phyloP scores from a whole-genome alignment of 306 rosid species.

The Oxytropis ochrocephala region DNA sequence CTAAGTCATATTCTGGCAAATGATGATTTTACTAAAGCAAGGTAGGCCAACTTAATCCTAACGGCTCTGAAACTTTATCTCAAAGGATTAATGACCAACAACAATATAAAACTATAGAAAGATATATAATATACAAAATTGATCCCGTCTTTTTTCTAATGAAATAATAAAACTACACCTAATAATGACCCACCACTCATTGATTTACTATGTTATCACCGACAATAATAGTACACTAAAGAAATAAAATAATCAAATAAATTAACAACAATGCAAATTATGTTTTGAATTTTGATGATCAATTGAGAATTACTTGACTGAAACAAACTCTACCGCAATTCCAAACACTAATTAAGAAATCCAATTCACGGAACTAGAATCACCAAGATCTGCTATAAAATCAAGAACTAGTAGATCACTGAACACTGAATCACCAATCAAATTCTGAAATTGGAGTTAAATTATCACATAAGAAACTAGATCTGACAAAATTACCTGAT shows the following conservation, averaged over 20 bases:
- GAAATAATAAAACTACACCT: slow-evolving; percentile 16
- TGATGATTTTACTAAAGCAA: not conserved
- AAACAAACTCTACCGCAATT: not conserved
- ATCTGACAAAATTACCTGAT: slow-evolving; percentile 46
- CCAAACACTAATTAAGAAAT: not conserved
- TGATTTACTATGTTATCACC: slow-evolving; percentile 6
- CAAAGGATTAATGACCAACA: slow-evolving; percentile 11
- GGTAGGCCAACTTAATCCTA: slow-evolving; percentile 5
- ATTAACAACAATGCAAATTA: not conserved
- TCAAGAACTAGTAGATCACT: not conserved
- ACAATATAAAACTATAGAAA: slow-evolving; percentile 4
- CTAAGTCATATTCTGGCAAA: too few species aligned
- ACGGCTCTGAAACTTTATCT: not conserved
- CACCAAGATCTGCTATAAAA: slow-evolving; percentile 26
- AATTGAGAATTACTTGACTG: not conserved
- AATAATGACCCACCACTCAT: slow-evolving; percentile 17
- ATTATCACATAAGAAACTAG: slow-evolving; percentile 24
- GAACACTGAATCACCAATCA: not conserved
- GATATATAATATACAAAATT: slow-evolving; percentile 3
- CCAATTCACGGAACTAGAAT: not conserved
- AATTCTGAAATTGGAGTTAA: not conserved
- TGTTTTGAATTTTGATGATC: not conserved
- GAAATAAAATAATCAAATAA: not conserved
- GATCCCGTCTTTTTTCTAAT: not conserved
- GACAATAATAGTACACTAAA: not conserved